Percentiles rank a stretch among this genome's conserved stretches.
phyloP scores from a whole-genome alignment of 2,329 filamentous ascomycete species.

The Arachnopeziza araneosa region DNA sequence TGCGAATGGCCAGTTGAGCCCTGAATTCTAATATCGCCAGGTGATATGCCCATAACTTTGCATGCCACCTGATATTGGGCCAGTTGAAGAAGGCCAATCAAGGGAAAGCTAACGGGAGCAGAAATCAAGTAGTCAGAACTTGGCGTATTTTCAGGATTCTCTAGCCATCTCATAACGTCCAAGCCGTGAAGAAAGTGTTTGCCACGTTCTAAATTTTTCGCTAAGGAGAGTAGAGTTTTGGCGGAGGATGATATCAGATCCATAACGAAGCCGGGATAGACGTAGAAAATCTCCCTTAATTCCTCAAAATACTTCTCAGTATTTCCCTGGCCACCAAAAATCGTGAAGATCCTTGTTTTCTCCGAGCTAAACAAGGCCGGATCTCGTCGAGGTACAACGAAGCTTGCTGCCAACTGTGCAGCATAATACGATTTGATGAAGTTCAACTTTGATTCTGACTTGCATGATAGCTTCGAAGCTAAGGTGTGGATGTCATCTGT shows the following conservation, averaged over 20 bases:
- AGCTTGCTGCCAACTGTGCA: too few species aligned
- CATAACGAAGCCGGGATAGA: constrained; percentile 29
- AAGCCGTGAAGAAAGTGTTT: too few species aligned
- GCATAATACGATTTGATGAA: too few species aligned
- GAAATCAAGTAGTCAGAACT: constrained; percentile 88
- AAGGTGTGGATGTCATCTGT: too few species aligned
- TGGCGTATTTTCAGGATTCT: constrained; percentile 80
- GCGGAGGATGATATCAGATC: constrained; percentile 18
- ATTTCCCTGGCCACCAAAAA: constrained; percentile 30
- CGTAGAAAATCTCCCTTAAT: too few species aligned
- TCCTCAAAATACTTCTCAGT: constrained; percentile 13
- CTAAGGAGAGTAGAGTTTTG: too few species aligned
- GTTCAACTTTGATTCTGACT: too few species aligned
- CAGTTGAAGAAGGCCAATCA: constrained; percentile 90
- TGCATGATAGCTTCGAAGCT: too few species aligned
- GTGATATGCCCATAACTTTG: constrained; percentile 71
- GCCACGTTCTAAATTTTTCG: too few species aligned
- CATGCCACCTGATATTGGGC: constrained; percentile 91
- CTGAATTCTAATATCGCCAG: constrained; percentile 73
- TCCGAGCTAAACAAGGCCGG: too few species aligned
- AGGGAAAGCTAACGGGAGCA: constrained; percentile 84
- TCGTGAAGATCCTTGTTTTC: too few species aligned
- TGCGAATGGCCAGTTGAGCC: constrained; percentile 94
- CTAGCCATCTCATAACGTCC: constrained; percentile 38
- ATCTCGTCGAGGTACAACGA: too few species aligned